Percentiles rank a stretch among this genome's conserved stretches.
These are phyloP conservation scores for Pistacia integerrima DNA, from an alignment of 345 rosid species.

Conservation along the genomic window DNA sequence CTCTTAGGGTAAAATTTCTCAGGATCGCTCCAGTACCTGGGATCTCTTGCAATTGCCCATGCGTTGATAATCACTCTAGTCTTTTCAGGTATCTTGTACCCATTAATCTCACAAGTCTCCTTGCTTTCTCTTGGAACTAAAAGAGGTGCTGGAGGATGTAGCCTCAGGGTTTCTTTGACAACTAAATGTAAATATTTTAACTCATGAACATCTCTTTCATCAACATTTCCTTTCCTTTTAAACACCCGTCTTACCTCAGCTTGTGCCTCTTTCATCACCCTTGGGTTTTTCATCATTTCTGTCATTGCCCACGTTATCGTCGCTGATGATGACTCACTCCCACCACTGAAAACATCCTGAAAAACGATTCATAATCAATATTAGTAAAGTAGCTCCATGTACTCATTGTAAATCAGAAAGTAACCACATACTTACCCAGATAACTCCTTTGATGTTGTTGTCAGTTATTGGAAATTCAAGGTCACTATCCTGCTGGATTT, in stretches of 20 bases:
- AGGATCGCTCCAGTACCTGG: too few species aligned
- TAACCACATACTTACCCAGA: too few species aligned
- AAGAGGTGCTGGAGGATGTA: slow-evolving; percentile 14
- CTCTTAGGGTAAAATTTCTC: slow-evolving; percentile 32
- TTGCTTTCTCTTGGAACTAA: slow-evolving; percentile 30
- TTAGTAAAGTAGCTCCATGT: too few species aligned
- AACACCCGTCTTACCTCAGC: too few species aligned
- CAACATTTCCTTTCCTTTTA: too few species aligned
- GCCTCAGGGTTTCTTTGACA: slow-evolving; percentile 19
- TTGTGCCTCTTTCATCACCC: too few species aligned
- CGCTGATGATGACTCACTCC: slow-evolving; percentile 33
- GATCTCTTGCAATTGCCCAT: too few species aligned
- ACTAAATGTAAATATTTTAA: too few species aligned
- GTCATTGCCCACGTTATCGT: slow-evolving; percentile 30
- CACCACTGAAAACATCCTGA: slow-evolving; percentile 27
- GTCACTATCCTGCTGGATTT: slow-evolving; percentile 16
- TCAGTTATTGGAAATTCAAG: slow-evolving; percentile 10
- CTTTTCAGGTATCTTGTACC: slow-evolving; percentile 34
- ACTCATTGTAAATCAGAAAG: too few species aligned
- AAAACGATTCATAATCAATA: not conserved
- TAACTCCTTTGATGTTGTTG: slow-evolving; percentile 20
- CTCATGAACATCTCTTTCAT: too few species aligned
- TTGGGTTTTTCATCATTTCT: too few species aligned
- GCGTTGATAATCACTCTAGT: slow-evolving; percentile 20
- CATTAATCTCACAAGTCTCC: slow-evolving; percentile 25